Conservation (phyloP, 306 rosid genomes). For the Ormosia semicastrata region DNA sequence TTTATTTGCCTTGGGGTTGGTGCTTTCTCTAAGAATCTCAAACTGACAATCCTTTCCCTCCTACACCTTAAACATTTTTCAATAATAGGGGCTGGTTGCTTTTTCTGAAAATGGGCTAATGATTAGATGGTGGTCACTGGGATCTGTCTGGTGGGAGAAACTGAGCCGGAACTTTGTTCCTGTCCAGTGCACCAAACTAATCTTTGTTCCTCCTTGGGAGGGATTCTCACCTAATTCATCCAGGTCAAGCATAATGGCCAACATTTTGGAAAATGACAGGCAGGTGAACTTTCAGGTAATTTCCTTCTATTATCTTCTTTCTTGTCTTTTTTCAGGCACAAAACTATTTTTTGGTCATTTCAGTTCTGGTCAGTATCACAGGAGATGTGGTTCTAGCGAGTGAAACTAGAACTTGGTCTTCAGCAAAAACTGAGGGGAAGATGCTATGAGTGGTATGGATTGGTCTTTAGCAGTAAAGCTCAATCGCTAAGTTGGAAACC, state of each 20-base stretch:
- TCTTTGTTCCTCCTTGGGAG: conserved; percentile 98
- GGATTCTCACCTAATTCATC: conserved; percentile 98
- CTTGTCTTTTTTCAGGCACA: background rate
- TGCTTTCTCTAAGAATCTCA: conserved; percentile 23
- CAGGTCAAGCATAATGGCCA: conserved; percentile 90
- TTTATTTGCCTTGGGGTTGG: conserved; percentile 1
- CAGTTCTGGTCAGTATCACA: background rate
- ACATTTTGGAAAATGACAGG: conserved; percentile 56
- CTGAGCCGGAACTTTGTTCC: conserved; percentile 81
- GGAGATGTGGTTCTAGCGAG: background rate
- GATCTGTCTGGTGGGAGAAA: conserved; percentile 98
- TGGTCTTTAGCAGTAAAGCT: conserved; percentile 21
- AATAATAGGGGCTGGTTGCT: conserved; percentile 83
- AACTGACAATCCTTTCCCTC: conserved; percentile 20
- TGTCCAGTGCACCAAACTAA: conserved; percentile 89
- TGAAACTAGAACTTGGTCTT: conserved; percentile 6
- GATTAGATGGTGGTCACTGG: conserved; percentile 99
- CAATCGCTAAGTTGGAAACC: conserved; percentile 1
- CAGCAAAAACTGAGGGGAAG: conserved; percentile 5
- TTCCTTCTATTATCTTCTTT: background rate
- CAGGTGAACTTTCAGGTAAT: conserved; percentile 57
- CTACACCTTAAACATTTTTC: conserved; percentile 18
- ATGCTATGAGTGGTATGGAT: conserved; percentile 12
- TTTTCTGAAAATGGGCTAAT: conserved; percentile 90
- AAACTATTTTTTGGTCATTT: background rate